Base-by-base conservation (phyloP, 306 rosid genomes). In the Clitoria ternatea region DNA sequence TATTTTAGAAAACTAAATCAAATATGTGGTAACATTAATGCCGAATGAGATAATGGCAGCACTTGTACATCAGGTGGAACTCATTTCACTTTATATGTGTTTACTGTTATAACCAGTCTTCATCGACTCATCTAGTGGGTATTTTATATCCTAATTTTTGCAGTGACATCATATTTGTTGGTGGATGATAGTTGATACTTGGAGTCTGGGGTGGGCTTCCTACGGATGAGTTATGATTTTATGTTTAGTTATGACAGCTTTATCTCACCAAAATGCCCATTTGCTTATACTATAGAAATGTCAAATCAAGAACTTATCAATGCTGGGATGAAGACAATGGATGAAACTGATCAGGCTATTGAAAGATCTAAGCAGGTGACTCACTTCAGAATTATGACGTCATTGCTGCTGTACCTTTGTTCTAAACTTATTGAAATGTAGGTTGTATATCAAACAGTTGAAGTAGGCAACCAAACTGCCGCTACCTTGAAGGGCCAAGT, bases 401-500 rank as follows among this genome's bases (percentile, higher is more conserved):
- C 33, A n/a, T 69, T 62, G 24, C 20, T 73, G 48, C 48, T 65
- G 15, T 73, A 42, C 27, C 26, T 42, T 47, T 69, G 33, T 49
- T 81, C 73, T 83, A 45, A 77, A 27, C 42, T 79, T 61, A 61
- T 37, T 75, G 17, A 63, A 37, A 27, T 64, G 27, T 83, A 90
- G 98, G 91, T 84, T 84, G 98, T 94, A 60, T 92, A 84, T 73
- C 92, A 94, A 81, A 95, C 99, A 52, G 4, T 95, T 77, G 97
- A 91, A 88, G 97, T 95, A 72, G 99, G 99, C 73, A 87, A 96
- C 66, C 91, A 91, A 80, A 91, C 99, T 80, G 99, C 97, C 62
- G 65, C 68, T 74, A 83, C 92, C 70, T 77, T 95, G 74, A 91
- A 95, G 84, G 96, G 99, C 77, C 98, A 94, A 83, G 98, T 90